These are phyloP conservation scores for Naematelia encephala DNA, from an alignment of 768 basidiomycete species.

Conservation along the genomic window DNA sequence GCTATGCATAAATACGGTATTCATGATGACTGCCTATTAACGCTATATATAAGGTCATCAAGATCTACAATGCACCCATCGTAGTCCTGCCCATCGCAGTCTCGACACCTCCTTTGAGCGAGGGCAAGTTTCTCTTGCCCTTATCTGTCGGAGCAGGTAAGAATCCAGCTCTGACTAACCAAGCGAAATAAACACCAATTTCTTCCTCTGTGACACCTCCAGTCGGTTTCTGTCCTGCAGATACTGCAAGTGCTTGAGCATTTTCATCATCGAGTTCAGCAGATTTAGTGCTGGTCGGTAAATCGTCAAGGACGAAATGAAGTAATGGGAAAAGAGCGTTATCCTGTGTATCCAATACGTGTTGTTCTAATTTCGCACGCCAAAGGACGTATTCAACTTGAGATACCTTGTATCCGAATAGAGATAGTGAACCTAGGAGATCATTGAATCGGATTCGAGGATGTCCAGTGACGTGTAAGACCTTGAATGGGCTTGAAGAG, in stretches of 20 bases:
- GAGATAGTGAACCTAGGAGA: constrained; percentile 67
- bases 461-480: constrained; percentile 71
- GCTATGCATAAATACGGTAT: no score
- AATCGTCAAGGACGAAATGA: constrained; percentile 94
- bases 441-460: constrained; percentile 87
- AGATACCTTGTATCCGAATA: constrained; percentile 74
- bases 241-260: constrained; percentile 62
- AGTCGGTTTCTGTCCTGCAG: constrained; percentile 51
- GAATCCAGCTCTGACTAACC: constrained; percentile 84
- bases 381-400: constrained; percentile 86
- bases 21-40: background rate
- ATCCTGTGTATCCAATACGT: constrained; percentile 89
- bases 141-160: constrained; percentile 58
- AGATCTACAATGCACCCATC: constrained; percentile 16
- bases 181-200: constrained; percentile 84
- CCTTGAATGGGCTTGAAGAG: constrained; percentile 54
- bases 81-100: constrained; percentile 50
- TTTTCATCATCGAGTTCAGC: constrained; percentile 85
- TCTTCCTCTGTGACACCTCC: constrained; percentile 70
- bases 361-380: constrained; percentile 87
- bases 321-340: constrained; percentile 96
- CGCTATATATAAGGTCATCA: background rate
- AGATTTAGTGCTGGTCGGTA: constrained; percentile 93
- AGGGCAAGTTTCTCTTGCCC: constrained; percentile 41
- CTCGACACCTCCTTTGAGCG: constrained; percentile 39